These are phyloP conservation scores for Cubamyces sp. DNA, from an alignment of 768 basidiomycete genomes.

Conservation along the genomic window DNA sequence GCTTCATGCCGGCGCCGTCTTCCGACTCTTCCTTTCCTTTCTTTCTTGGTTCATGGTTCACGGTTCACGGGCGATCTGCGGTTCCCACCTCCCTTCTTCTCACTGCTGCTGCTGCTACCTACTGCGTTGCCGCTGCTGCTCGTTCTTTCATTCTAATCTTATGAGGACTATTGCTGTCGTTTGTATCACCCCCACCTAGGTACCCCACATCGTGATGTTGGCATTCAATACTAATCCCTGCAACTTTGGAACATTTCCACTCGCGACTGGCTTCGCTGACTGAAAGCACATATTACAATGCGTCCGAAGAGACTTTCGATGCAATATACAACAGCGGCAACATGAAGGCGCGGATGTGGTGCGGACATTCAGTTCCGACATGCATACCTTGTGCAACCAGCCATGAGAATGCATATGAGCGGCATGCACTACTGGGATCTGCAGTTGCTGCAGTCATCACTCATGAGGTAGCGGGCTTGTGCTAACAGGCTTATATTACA, in stretches of 20 bases:
- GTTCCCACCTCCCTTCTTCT: neutral
- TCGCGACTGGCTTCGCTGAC: neutral
- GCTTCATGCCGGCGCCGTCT: no score
- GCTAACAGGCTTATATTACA: slow-evolving; percentile 13
- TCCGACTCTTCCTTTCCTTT: neutral
- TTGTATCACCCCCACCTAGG: slow-evolving; percentile 11
- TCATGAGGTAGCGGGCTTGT: neutral
- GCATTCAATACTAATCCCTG: slow-evolving; percentile 16
- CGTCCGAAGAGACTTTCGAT: no score
- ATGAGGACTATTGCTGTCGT: slow-evolving; percentile 27
- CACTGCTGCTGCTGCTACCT: neutral
- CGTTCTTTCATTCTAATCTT: slow-evolving; percentile 15
- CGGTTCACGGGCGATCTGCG: slow-evolving; percentile 7
- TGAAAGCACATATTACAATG: no score
- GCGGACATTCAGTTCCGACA: no score
- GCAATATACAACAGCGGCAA: no score
- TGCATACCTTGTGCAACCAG: no score
- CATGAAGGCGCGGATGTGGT: no score
- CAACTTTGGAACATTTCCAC: neutral
- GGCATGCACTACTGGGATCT: no score
- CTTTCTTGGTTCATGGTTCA: slow-evolving; percentile 2
- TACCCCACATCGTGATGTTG: slow-evolving; percentile 8
- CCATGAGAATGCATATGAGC: no score
- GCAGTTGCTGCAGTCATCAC: no score
- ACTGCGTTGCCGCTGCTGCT: neutral